phyloP scores from a whole-genome alignment of 192 early-diverging fungal genomes.

The Coemansia erecta region DNA sequence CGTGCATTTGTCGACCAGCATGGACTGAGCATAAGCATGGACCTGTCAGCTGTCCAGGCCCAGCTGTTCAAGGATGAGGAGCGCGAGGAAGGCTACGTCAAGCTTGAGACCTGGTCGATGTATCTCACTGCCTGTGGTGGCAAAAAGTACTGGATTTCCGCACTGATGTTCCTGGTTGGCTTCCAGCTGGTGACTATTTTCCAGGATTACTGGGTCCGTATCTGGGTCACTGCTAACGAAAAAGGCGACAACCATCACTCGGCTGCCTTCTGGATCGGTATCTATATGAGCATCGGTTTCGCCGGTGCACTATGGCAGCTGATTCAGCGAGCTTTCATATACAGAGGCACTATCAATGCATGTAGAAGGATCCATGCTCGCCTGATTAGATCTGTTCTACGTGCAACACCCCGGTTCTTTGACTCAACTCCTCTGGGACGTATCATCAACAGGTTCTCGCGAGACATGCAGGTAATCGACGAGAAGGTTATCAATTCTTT shows the following conservation, averaged over 20 bases:
- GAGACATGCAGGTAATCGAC: slow-evolving; percentile 84
- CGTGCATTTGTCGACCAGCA: slow-evolving; percentile 19
- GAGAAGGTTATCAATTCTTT: slow-evolving; percentile 55
- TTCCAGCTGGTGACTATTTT: slow-evolving; percentile 48
- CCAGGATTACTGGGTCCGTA: slow-evolving; percentile 66
- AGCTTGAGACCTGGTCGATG: slow-evolving; percentile 68
- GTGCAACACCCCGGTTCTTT: slow-evolving; percentile 83
- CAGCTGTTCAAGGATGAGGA: slow-evolving; percentile 82
- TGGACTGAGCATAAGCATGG: background rate
- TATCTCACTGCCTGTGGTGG: slow-evolving; percentile 72
- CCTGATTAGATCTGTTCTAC: slow-evolving; percentile 58
- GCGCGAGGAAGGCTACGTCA: slow-evolving; percentile 75
- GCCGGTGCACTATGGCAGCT: slow-evolving; percentile 40
- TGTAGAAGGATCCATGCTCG: slow-evolving; percentile 57
- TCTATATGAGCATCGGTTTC: slow-evolving; percentile 61
- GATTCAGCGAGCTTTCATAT: slow-evolving; percentile 12
- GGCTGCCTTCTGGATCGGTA: slow-evolving; percentile 58
- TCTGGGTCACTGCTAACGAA: slow-evolving; percentile 51
- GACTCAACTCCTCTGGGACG: slow-evolving; percentile 84
- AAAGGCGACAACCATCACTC: background rate
- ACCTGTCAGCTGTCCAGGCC: slow-evolving; percentile 39
- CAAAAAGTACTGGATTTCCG: slow-evolving; percentile 56
- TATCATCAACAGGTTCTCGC: slow-evolving; percentile 84
- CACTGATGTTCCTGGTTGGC: slow-evolving; percentile 27
- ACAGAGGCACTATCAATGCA: slow-evolving; percentile 50